Conservation (phyloP, 2,329 filamentous ascomycete genomes). For the Gnomoniopsis smithogilvyi region DNA sequence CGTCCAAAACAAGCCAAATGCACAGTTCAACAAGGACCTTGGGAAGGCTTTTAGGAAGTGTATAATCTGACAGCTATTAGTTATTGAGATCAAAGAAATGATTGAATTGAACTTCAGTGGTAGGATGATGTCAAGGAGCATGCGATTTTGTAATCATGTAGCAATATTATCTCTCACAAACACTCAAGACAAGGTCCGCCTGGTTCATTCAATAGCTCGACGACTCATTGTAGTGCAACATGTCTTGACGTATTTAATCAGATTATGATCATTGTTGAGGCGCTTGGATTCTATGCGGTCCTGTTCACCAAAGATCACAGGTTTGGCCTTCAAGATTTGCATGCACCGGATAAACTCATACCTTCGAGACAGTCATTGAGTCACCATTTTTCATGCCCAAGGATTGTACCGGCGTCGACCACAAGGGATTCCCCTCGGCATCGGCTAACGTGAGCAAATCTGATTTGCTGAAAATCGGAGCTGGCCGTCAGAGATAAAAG, state of each 20-base stretch:
- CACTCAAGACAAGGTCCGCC: constrained; percentile 21
- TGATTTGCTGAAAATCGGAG: constrained; percentile 16
- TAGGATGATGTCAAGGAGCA: constrained; percentile 23
- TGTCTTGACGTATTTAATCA: constrained; percentile 26
- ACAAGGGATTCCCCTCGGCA: constrained; percentile 7
- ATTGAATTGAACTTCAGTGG: constrained; percentile 27
- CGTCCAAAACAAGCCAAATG: constrained; percentile 22
- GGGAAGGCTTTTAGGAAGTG: constrained; percentile 26
- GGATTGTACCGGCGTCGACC: constrained; percentile 19
- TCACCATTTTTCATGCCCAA: constrained; percentile 24
- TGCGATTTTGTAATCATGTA: constrained; percentile 24
- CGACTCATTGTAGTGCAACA: neutral
- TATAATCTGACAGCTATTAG: constrained; percentile 24
- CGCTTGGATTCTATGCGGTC: constrained; percentile 49
- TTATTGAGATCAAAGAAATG: constrained; percentile 23
- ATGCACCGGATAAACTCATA: neutral
- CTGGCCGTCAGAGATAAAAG: constrained; percentile 21
- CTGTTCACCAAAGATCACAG: constrained; percentile 12
- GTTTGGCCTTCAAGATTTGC: constrained; percentile 6
- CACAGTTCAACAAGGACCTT: constrained; percentile 23
- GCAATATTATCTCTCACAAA: constrained; percentile 29
- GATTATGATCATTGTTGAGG: constrained; percentile 71
- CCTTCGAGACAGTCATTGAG: neutral
- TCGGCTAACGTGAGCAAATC: constrained; percentile 17
- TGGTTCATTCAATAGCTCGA: constrained; percentile 27